Evolutionary conservation across 23 red algal genomes (phyloP).

Genomic region (Chondrus crispus): DNA sequence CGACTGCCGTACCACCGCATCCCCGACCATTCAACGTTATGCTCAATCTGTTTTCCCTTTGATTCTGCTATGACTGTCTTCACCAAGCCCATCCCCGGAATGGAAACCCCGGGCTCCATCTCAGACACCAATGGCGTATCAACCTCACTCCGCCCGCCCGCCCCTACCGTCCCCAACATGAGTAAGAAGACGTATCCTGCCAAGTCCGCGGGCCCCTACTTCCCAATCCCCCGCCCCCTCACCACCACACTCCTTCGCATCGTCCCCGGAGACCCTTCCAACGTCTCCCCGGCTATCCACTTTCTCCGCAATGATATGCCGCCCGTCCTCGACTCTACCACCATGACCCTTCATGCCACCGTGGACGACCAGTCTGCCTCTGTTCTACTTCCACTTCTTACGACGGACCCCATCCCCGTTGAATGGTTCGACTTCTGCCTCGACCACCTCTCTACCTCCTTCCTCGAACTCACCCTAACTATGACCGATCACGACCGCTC

Average conservation of each 20-base stretch:
- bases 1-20: too few species aligned
- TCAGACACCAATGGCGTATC: too few species aligned
- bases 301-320: background rate
- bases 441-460: background rate
- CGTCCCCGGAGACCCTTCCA: conserved; percentile 35
- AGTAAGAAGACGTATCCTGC: conserved; percentile 25
- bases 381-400: background rate
- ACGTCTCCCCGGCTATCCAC: background rate
- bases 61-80: too few species aligned
- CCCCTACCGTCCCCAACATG: too few species aligned
- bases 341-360: background rate
- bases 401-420: background rate
- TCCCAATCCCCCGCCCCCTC: background rate
- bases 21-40: too few species aligned
- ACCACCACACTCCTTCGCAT: conserved; percentile 18
- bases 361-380: background rate
- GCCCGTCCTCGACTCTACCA: background rate
- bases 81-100: too few species aligned
- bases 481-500: background rate
- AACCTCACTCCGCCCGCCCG: too few species aligned
- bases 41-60: too few species aligned
- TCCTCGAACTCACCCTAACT: background rate
- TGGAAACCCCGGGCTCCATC: too few species aligned
- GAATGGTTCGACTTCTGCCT: conserved; percentile 28
- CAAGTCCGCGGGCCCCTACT: conserved; percentile 13